Evolutionary conservation across 495 filamentous ascomycete species (phyloP).

Genomic region (Podospora comata): DNA sequence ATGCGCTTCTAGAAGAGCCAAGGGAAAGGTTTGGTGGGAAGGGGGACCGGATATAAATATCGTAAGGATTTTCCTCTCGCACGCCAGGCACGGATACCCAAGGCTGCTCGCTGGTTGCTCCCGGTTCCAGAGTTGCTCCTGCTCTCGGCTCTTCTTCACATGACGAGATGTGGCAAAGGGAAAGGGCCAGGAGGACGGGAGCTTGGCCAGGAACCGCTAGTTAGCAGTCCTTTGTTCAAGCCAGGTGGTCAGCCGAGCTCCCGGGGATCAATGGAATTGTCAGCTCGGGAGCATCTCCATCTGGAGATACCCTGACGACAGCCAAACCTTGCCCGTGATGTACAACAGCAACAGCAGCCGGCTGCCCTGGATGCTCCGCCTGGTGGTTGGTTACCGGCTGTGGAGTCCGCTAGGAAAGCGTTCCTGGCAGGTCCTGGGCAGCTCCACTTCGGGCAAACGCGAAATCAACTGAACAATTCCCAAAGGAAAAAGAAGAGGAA

Average conservation of each 20-base stretch:
- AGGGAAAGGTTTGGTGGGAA: background rate
- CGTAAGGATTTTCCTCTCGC: constrained; percentile 1
- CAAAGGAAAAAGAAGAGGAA: background rate
- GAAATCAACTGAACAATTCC: background rate
- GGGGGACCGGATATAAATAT: constrained; percentile 10
- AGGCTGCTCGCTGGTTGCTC: constrained; percentile 3
- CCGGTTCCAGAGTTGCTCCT: background rate
- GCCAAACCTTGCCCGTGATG: constrained; percentile 14
- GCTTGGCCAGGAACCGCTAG: constrained; percentile 15
- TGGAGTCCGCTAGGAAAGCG: constrained; percentile 23
- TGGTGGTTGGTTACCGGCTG: constrained; percentile 19
- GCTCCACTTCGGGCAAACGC: constrained; percentile 18
- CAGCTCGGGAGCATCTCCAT: constrained; percentile 6
- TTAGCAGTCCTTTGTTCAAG: background rate
- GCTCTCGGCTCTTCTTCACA: constrained; percentile 10
- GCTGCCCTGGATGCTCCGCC: constrained; percentile 16
- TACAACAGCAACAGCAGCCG: background rate
- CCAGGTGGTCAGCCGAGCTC: constrained; percentile 1
- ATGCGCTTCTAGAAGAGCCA: background rate
- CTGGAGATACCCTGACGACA: constrained; percentile 23
- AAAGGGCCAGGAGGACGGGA: background rate
- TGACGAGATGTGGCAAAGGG: constrained; percentile 9
- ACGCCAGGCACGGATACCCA: background rate
- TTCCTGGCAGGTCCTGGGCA: constrained; percentile 12
- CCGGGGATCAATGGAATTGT: constrained; percentile 13